These are phyloP conservation scores for Kingdonia uniflora DNA, from an alignment of 164 flowering plant genomes.

Conservation along the genomic window DNA sequence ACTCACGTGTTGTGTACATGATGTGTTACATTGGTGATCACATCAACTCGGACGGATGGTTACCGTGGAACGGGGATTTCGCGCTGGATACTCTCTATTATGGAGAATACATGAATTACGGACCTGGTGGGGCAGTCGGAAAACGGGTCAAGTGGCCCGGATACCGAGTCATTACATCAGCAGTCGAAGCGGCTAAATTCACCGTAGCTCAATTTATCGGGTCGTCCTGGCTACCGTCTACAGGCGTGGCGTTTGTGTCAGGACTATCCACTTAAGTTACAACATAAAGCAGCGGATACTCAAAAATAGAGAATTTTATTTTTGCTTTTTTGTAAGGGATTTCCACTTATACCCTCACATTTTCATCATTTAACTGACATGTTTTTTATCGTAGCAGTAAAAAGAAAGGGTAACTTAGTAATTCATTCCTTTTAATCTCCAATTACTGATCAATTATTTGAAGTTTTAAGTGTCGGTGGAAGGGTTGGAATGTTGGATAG, in stretches of 20 bases:
- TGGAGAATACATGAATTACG: slow-evolving; percentile 22
- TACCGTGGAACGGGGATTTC: slow-evolving; percentile 15
- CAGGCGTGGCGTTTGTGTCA: slow-evolving; percentile 17
- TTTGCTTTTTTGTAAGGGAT: too few species aligned
- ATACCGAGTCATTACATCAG: slow-evolving; percentile 15
- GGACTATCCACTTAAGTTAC: slow-evolving; percentile 16
- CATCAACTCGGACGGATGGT: slow-evolving; percentile 17
- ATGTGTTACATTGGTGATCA: slow-evolving; percentile 13
- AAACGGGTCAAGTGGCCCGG: slow-evolving; percentile 21
- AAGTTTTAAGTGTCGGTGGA: too few species aligned
- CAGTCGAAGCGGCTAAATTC: slow-evolving; percentile 17
- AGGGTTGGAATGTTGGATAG: too few species aligned
- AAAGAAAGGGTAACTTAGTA: too few species aligned
- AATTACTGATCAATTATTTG: too few species aligned
- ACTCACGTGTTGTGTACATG: slow-evolving; percentile 14
- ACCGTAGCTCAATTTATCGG: slow-evolving; percentile 20
- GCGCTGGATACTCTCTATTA: slow-evolving; percentile 19
- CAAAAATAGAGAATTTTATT: too few species aligned
- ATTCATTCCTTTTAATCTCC: too few species aligned
- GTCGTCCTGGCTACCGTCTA: slow-evolving; percentile 21
- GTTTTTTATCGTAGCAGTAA: too few species aligned
- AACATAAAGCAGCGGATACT: not conserved
- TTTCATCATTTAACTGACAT: too few species aligned
- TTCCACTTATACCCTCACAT: too few species aligned
- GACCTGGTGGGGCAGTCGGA: slow-evolving; percentile 19